Conservation (phyloP, 805 yeast genomes). For the Spencermartinsiella europaea region DNA sequence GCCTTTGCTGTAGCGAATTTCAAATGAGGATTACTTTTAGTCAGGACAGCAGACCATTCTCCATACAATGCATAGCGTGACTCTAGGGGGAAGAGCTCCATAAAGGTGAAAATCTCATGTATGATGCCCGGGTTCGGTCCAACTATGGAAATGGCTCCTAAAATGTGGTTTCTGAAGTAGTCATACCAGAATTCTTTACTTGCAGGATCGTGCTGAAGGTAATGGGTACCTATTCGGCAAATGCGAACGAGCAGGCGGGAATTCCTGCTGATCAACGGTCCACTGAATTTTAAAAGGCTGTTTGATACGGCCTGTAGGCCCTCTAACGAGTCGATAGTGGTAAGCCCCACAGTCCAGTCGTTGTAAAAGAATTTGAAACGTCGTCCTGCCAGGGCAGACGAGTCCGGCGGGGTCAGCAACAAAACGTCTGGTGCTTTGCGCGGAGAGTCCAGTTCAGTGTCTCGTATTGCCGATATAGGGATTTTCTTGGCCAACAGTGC, state of each 20-base stretch:
- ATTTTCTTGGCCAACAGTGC: not conserved
- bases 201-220: conserved; percentile 22
- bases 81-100: conserved; percentile 52
- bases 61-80: conserved; percentile 75
- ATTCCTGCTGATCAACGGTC: conserved; percentile 48
- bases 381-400: not conserved
- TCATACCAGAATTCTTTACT: conserved; percentile 46
- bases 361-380: conserved; percentile 38
- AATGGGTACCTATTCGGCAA: conserved; percentile 52
- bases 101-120: conserved; percentile 52
- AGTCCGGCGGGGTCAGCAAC: not conserved
- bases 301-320: conserved; percentile 46
- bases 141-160: conserved; percentile 55
- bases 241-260: conserved; percentile 49
- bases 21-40: conserved; percentile 51
- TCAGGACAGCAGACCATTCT: conserved; percentile 56
- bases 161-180: conserved; percentile 57
- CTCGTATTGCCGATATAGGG: conserved; percentile 11
- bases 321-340: conserved; percentile 34
- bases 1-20: conserved; percentile 59
- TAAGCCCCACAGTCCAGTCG: conserved; percentile 45
- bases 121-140: conserved; percentile 55
- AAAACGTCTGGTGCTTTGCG: not conserved
- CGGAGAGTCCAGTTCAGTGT: conserved; percentile 10
- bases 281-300: conserved; percentile 48